These are phyloP conservation scores for Quercus ilex DNA, from an alignment of 306 rosid species.

Conservation along the genomic window DNA sequence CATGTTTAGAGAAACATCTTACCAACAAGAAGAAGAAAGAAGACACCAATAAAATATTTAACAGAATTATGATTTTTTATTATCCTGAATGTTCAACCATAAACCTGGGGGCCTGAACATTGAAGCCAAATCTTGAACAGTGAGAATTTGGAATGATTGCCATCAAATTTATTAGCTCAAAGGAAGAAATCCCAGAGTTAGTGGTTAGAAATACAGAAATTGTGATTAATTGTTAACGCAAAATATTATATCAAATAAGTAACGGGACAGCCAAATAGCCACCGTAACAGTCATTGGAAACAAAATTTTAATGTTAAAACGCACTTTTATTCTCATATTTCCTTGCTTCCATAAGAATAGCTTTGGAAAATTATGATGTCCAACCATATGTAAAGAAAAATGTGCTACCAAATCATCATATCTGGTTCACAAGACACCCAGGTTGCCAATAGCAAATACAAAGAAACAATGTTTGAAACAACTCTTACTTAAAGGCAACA, in stretches of 20 bases:
- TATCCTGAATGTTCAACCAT: constrained; percentile 94
- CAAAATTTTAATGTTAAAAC: background rate
- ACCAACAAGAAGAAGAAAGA: too few species aligned
- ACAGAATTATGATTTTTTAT: constrained; percentile 5
- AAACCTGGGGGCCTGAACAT: constrained; percentile 27
- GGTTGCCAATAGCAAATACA: background rate
- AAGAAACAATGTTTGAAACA: background rate
- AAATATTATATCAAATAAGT: background rate
- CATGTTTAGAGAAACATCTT: background rate
- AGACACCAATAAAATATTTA: background rate
- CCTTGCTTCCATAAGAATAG: background rate
- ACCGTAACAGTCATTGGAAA: background rate
- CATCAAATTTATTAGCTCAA: constrained; percentile 45
- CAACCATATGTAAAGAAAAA: background rate
- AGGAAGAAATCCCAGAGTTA: constrained; percentile 57
- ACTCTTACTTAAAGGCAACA: constrained; percentile 46
- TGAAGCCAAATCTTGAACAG: constrained; percentile 34
- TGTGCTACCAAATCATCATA: background rate
- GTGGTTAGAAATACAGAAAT: constrained; percentile 43
- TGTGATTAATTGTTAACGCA: constrained; percentile 19
- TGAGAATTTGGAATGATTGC: constrained; percentile 33
- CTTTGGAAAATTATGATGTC: background rate
- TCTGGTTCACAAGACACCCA: background rate
- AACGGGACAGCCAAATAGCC: background rate
- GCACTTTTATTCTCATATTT: background rate